phyloP scores from a whole-genome alignment of 306 rosid species.

The Hippophae gyantsensis region DNA sequence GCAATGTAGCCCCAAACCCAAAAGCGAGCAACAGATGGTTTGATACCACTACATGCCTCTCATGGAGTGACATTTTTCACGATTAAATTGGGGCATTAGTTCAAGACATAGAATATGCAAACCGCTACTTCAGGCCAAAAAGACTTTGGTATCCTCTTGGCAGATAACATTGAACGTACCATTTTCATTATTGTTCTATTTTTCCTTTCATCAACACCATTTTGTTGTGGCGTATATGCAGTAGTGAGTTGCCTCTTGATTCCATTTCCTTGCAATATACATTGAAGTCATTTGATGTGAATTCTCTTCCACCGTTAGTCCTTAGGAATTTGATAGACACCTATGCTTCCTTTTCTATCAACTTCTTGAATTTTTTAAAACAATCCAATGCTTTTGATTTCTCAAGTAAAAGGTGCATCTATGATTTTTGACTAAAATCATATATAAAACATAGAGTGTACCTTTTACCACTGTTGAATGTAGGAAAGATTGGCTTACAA shows the following conservation, averaged over 20 bases:
- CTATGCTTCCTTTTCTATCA: slow-evolving; percentile 2
- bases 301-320: background rate
- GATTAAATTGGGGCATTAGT: slow-evolving; percentile 1
- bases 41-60: too few relatives aligned
- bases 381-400: slow-evolving; percentile 5
- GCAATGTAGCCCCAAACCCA: background rate
- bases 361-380: background rate
- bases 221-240: slow-evolving; percentile 12
- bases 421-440: background rate
- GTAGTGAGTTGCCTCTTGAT: slow-evolving; percentile 11
- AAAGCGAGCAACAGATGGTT: too few relatives aligned
- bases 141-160: slow-evolving; percentile 10
- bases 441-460: slow-evolving; percentile 2
- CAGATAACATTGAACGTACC: slow-evolving; percentile 10
- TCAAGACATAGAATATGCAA: slow-evolving; percentile 10
- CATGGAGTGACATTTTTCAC: background rate
- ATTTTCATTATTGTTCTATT: slow-evolving; percentile 14
- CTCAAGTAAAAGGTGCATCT: slow-evolving; percentile 1
- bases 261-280: background rate
- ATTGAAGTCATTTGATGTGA: background rate
- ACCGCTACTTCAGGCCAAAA: slow-evolving; percentile 11
- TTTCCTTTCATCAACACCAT: slow-evolving; percentile 7
- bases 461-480: slow-evolving; percentile 6
- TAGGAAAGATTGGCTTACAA: background rate
- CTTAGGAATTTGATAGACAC: background rate